Base-by-base conservation (phyloP, 805 yeast species). In the Sugiyamaella valdiviana region DNA sequence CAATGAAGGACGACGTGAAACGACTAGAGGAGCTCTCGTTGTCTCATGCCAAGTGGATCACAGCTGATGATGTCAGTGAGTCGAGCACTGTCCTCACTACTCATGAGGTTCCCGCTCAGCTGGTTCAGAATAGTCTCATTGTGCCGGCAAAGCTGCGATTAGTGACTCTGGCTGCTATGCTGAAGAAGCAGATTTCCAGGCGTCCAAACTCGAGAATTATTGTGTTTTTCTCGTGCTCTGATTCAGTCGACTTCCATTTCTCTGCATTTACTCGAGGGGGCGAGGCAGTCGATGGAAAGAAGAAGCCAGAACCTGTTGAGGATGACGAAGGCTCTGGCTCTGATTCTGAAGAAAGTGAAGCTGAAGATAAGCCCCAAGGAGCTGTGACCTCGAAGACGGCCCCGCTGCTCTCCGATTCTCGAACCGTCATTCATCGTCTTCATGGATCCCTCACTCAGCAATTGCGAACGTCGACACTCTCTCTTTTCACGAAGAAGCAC, bases 181-280 rank as follows among this genome's bases (percentile, higher is more conserved):
- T 93, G 51, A 79, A 76, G 60, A 69, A 73, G 15, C 54, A 53
- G 24, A 38, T 42, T 1, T 44, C 44, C 2, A 52, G 54, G 6
- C 64, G 64, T 9, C 55, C 63, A 1, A 48, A 38, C 2, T 58
- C 64, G 19, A 58, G 61, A 39, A 58, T 62, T 14, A 82, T 93
- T 63, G 88, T 93, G 0, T 93, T 93, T 64, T 76, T 90, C 55
- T 85, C 96, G 12, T 91, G 99, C 69, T 81, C 98, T 0, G 98
- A 91, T 63, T 85, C 96, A n/a, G 98, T 95, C 19, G 90, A 93
- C 57, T 93, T 85, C 70, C 96, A 93, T 67, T 88, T 80, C 65
- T 76, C 79, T 41, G 83, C 80, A 0, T 80, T 95, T 56, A 75
- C 85, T 1, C 73, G 83, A 49, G 76, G 73, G 40, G 86, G 87